A percentile compares a stretch with the other conserved stretches of the same genome.
Conservation (phyloP, 257 asterid species). For the Voacanga thouarsii region DNA sequence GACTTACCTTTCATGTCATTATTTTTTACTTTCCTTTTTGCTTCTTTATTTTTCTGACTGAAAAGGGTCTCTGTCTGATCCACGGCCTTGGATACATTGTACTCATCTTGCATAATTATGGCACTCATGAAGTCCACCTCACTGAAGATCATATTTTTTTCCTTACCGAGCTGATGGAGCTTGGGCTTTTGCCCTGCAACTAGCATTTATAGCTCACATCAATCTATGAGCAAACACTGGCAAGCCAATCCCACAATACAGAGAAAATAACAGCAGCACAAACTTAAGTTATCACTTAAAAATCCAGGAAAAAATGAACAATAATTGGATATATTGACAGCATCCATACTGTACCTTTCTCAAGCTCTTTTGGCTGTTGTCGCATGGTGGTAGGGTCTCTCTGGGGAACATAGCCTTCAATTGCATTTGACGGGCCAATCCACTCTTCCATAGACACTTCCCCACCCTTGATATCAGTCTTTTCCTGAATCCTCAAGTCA, state of each 20-base stretch:
- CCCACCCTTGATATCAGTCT: slow-evolving; percentile 39
- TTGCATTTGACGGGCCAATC: slow-evolving; percentile 88
- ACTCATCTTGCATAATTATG: slow-evolving; percentile 60
- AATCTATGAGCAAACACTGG: slow-evolving; percentile 16
- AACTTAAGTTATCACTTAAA: slow-evolving; percentile 1
- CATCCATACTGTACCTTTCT: slow-evolving; percentile 35
- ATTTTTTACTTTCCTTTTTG: slow-evolving; percentile 28
- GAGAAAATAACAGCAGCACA: slow-evolving; percentile 9
- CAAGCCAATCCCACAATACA: slow-evolving; percentile 5
- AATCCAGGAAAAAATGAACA: neutral
- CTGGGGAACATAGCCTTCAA: slow-evolving; percentile 92
- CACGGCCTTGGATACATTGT: slow-evolving; percentile 49
- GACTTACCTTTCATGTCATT: slow-evolving; percentile 22
- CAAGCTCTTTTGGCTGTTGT: slow-evolving; percentile 21
- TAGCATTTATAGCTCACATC: slow-evolving; percentile 28
- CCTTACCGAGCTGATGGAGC: slow-evolving; percentile 24
- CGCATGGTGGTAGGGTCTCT: slow-evolving; percentile 35
- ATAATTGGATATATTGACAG: neutral
- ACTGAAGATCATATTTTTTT: slow-evolving; percentile 30
- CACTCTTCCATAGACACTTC: slow-evolving; percentile 81
- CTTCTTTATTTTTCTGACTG: slow-evolving; percentile 27
- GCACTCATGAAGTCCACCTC: slow-evolving; percentile 60
- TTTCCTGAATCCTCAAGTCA: slow-evolving; percentile 72
- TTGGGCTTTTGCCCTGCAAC: slow-evolving; percentile 48
- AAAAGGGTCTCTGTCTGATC: slow-evolving; percentile 27